phyloP scores from a whole-genome alignment of 73 alveolate genomes.

The Paraurostyla sp. region DNA sequence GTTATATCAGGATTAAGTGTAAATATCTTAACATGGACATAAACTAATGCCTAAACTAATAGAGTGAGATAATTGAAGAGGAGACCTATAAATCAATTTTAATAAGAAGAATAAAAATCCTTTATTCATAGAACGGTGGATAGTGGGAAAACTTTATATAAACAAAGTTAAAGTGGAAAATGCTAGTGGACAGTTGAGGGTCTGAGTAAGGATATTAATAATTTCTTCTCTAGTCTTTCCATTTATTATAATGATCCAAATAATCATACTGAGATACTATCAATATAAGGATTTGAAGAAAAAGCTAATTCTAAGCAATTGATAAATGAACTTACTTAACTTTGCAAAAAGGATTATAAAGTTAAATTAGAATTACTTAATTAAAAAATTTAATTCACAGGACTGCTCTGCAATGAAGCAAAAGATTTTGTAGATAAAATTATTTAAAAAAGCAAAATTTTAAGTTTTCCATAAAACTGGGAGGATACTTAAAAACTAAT shows the following conservation, averaged over 20 bases:
- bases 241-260: neutral
- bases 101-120: neutral
- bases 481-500: constrained; percentile 10
- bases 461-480: constrained; percentile 19
- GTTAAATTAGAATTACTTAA: constrained; percentile 34
- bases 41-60: neutral
- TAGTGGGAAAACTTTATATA: neutral
- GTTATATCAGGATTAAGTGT: neutral
- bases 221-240: neutral
- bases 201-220: neutral
- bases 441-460: neutral
- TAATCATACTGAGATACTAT: neutral
- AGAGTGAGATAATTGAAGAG: neutral
- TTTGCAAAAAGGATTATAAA: constrained; percentile 47
- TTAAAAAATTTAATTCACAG: no score
- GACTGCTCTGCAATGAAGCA: no score
- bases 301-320: neutral
- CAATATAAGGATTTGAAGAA: neutral
- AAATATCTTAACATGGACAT: neutral
- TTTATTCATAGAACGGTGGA: neutral
- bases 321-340: neutral
- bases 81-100: neutral
- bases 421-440: neutral
- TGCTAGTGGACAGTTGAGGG: neutral
- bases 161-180: neutral